These are phyloP conservation scores for Avena atlantica DNA, from an alignment of 176 grass and related monocot species.

Conservation along the genomic window DNA sequence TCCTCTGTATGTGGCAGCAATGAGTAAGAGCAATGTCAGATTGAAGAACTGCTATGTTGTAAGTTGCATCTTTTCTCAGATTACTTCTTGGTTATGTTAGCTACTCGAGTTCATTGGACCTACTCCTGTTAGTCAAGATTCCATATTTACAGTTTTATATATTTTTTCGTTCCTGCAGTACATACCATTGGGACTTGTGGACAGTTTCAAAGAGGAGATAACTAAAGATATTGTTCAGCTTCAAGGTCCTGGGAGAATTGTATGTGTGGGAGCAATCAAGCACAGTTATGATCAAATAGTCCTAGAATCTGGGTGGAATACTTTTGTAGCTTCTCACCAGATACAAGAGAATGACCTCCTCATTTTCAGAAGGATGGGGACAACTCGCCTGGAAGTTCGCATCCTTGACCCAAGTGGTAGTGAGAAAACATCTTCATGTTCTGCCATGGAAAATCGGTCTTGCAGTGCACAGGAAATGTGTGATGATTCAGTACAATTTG, in stretches of 20 bases:
- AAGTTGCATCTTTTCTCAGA: neutral
- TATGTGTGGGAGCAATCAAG: conserved; percentile 16
- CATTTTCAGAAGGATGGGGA: neutral
- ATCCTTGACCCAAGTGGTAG: conserved; percentile 16
- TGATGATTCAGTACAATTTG: neutral
- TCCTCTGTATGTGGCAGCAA: neutral
- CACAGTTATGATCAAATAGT: neutral
- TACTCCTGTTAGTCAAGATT: neutral
- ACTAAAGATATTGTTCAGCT: neutral
- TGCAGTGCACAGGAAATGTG: neutral
- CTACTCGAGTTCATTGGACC: neutral
- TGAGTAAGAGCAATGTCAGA: neutral
- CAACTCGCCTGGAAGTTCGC: neutral
- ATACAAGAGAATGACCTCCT: conserved; percentile 26
- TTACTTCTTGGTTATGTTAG: neutral
- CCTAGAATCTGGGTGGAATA: neutral
- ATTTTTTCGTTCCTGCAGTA: neutral
- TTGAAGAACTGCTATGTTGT: neutral
- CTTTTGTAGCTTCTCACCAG: neutral
- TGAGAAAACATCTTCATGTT: neutral
- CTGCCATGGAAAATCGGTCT: neutral
- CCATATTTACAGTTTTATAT: neutral
- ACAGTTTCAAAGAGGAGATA: neutral
- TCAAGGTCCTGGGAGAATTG: neutral
- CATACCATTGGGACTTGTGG: neutral